Base-by-base conservation (phyloP, 139 green algal genomes). In the Monoraphidium neglectum region DNA sequence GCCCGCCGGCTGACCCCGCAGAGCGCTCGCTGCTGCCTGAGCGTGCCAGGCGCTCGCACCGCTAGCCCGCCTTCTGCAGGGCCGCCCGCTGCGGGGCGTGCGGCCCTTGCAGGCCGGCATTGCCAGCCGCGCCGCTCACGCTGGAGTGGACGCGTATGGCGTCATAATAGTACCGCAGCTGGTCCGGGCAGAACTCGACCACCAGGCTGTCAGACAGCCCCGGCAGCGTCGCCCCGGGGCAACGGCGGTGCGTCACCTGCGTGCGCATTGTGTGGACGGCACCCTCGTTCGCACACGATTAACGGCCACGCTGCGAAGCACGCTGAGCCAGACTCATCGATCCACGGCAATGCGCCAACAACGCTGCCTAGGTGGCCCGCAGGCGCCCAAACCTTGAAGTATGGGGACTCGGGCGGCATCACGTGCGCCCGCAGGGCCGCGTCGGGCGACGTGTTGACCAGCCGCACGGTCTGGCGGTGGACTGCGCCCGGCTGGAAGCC, bases 361-460 rank as follows among this genome's bases (percentile, higher is more conserved):
- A 35, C 3, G n/a, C 38, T 37, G 12, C 16, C 26, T 13, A 12
- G 1, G 18, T 62, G 37, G 70, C 70, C 57, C n/a, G n/a, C n/a
- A n/a, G n/a, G n/a, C n/a, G n/a, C n/a, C n/a, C n/a, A n/a, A 36
- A 49, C 72, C 72, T 61, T 70, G 43, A 77, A 77, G 10, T 46
- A 21, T 0, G 46, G 21, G 0, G 62, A 67, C 24, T 66, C 47
- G 38, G 73, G 73, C 28, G 73, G 63, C 18, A 79, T 47, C 0
- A 79, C 63, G 35, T 73, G 63, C 16, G 65, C 36, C 1, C 73
- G 32, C 6, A 49, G 64, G 1, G 47, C 4, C 1, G 32, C 36
- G 24, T 1, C 21, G 40, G 43, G 43, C 43, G 73, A 66, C 13
- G 54, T 66, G 51, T 79, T 79, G 46, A 13, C 24, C 24, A 79